Base-by-base conservation (phyloP, 768 basidiomycete species). In the Mrakia hoshinonis region DNA sequence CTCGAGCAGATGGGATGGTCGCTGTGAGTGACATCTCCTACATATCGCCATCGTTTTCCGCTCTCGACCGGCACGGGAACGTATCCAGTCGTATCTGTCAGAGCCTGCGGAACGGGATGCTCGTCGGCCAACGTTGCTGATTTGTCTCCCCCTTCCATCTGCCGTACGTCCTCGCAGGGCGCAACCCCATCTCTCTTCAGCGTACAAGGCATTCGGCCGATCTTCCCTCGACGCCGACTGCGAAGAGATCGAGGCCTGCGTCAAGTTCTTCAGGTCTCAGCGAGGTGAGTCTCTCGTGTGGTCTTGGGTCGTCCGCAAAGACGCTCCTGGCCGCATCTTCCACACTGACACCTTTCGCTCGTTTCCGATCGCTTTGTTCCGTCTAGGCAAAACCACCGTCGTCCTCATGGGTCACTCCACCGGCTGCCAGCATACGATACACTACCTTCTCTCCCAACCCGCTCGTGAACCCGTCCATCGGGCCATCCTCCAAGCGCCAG, bases 391-490 rank as follows among this genome's bases (percentile, higher is more conserved):
- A 49, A 39, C 49, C 7, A 26, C 15, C 3, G 12, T 54, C n/a
- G 48, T 22, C 15, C 46, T 54, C 29, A 67, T 51, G 26, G 70
- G 70, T 46, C 70, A 72, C 48, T 72, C 70, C 12, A 72, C 70
- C 7, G 70, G 70, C 18, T 72, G 70, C 46, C 70, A 72, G 36
- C 70, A 72, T n/a, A 72, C 55, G 29, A 72, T 72, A 65, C 43
- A 47, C 29, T 72, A 72, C 49, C 65, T 72, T 22, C 31, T 61
- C 34, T 51, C 55, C 20, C 52, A 43, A 18, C 29, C 39, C 11
- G 46, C 43, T 22, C 54, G 70, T 12, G 47, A 64, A 9, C 1
- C 4, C 1, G 51, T 72, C 46, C 20, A 31, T 10, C 31, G 29
- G 31, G 70, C 52, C 7, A 72, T 72, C 65, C 39, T 72, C 10